Evolutionary conservation across 495 filamentous ascomycete genomes (phyloP).

Genomic region (Neurospora hispaniola): DNA sequence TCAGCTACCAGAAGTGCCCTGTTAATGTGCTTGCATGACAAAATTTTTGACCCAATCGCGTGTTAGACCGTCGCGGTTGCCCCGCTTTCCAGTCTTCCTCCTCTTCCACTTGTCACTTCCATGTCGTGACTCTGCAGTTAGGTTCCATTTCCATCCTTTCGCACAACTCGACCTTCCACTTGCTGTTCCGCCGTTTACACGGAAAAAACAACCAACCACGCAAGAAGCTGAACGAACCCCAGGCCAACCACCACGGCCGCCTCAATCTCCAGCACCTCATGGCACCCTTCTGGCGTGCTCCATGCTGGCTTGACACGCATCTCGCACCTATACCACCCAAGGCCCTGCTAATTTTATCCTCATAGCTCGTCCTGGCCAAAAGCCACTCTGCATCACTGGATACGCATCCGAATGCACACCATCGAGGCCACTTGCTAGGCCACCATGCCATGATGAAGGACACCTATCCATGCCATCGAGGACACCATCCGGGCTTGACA

Average conservation of each 20-base stretch:
- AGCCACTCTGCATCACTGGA: background rate
- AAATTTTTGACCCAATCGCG: constrained; percentile 24
- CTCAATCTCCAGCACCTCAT: background rate
- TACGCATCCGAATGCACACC: background rate
- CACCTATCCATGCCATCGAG: background rate
- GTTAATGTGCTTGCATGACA: constrained; percentile 20
- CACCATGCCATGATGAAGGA: background rate
- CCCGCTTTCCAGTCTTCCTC: background rate
- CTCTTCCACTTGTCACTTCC: too few species aligned
- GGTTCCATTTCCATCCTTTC: too few species aligned
- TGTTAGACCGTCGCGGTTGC: background rate
- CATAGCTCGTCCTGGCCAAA: background rate
- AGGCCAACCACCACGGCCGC: background rate
- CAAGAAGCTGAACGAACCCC: background rate
- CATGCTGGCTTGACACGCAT: background rate
- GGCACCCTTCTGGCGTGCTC: background rate
- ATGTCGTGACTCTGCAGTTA: too few species aligned
- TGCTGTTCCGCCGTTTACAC: background rate
- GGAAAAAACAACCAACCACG: background rate
- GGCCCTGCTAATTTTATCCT: background rate
- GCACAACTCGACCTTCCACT: background rate
- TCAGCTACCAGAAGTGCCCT: constrained; percentile 6
- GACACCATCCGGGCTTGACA: background rate
- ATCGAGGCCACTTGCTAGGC: background rate
- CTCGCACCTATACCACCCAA: background rate